Conservation (phyloP, 768 basidiomycete genomes). For the Auricularia heimuer region DNA sequence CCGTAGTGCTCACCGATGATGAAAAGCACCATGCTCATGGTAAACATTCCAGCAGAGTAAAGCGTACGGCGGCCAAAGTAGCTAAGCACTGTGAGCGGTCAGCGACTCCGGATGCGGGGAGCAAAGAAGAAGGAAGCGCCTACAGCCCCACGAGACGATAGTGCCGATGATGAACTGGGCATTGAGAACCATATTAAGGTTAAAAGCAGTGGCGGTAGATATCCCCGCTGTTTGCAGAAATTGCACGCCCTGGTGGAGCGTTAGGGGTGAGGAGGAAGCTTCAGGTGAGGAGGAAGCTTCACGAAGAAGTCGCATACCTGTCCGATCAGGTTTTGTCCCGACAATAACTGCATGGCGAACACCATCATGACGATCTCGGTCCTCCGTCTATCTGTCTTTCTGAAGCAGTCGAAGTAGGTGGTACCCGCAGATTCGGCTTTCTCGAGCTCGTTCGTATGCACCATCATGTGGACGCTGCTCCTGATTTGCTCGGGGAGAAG, state of each 20-base stretch:
- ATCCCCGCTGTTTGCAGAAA: conserved; percentile 21
- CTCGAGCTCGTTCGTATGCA: conserved; percentile 28
- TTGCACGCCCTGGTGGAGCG: conserved; percentile 17
- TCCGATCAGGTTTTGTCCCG: conserved; percentile 16
- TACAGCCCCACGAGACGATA: conserved; percentile 21
- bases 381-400: conserved; percentile 21
- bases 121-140: conserved; percentile 2
- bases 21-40: conserved; percentile 19
- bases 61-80: conserved; percentile 25
- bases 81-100: conserved; percentile 12
- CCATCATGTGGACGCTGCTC: conserved; percentile 24
- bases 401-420: conserved; percentile 29
- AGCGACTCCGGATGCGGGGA: background rate
- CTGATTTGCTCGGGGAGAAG: conserved; percentile 18
- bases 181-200: conserved; percentile 15
- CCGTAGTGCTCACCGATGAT: conserved; percentile 14
- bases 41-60: conserved; percentile 24
- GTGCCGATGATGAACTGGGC: conserved; percentile 24
- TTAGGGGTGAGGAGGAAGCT: too few relatives aligned
- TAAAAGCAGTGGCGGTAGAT: conserved; percentile 12
- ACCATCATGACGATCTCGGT: conserved; percentile 71
- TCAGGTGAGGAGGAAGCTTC: too few relatives aligned
- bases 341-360: conserved; percentile 72
- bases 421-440: conserved; percentile 21
- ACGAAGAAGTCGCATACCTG: background rate